Evolutionary conservation across 1,139 yeast genomes (phyloP).

Genomic region (Taphrina betulina): DNA sequence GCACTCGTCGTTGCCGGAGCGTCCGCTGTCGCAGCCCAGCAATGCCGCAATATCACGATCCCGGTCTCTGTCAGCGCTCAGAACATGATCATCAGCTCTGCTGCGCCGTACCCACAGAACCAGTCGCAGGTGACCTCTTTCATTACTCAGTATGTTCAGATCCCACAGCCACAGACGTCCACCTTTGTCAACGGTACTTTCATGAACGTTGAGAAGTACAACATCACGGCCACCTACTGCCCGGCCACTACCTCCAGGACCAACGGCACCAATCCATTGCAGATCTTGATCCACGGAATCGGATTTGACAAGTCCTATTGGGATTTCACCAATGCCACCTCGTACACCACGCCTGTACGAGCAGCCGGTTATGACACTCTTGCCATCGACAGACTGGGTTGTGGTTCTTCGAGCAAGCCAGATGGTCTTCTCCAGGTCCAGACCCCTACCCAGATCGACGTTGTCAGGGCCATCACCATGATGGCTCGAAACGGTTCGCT

Average conservation of each 20-base stretch:
- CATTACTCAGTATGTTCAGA: not conserved
- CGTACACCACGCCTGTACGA: conserved; percentile 7
- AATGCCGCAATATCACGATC: not conserved
- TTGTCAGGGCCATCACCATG: conserved; percentile 2
- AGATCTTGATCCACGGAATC: not conserved
- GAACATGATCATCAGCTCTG: not conserved
- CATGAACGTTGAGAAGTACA: not conserved
- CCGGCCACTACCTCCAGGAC: not conserved
- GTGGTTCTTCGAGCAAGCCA: conserved; percentile 2
- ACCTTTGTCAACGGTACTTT: not conserved
- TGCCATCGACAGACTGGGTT: conserved; percentile 27
- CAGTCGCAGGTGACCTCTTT: not conserved
- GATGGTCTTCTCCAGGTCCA: conserved; percentile 9
- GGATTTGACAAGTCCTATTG: not conserved
- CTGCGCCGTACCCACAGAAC: not conserved
- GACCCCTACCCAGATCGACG: conserved; percentile 24
- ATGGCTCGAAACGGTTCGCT: conserved; percentile 7
- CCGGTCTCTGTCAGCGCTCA: not conserved
- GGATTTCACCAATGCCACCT: not conserved
- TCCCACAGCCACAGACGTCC: not conserved
- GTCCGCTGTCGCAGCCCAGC: not conserved
- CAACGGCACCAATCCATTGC: not conserved
- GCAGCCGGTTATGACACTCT: conserved; percentile 26
- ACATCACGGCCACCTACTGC: not conserved
- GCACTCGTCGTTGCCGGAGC: no score